Base-by-base conservation (phyloP, 176 grass and related monocot genomes). In the Triticum aestivum region DNA sequence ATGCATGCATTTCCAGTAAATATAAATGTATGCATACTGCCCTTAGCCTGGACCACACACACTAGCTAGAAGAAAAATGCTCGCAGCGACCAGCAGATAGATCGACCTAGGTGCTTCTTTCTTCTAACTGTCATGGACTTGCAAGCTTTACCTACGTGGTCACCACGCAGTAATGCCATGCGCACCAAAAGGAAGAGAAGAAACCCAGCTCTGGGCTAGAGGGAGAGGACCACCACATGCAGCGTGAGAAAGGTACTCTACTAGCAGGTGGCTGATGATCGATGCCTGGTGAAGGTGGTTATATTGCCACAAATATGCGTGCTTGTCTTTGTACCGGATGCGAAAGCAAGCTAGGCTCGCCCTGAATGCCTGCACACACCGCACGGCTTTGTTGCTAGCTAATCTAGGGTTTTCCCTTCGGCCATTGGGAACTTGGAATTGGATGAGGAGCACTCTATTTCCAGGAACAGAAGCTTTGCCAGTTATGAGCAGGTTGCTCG, bases 391-490 rank as follows among this genome's bases (percentile, higher is more conserved):
- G 69, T 65, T 45, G 13, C 24, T 41, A 52, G 49, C 26, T 72
- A 23, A 29, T 23, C 73, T 78, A 83, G 39, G 74, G 73, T 82
- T 85, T 77, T 11, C 2, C 7, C 21, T 18, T 68, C 17, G 44
- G 21, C 13, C 37, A 37, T 82, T 37, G 81, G 38, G 45, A 75
- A 77, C 54, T 59, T 59, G 75, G 41, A 24, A 47, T 23, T 26
- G 71, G 71, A 74, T n/a, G 12, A 44, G 39, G 21, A 44, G 65
- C 52, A 77, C 87, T 83, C 67, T 75, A 91, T 83, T 89, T 89
- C 32, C 29, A 89, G 87, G 12, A 86, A 69, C 45, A 74, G 83
- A 89, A 87, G 81, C 84, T 83, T 92, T 92, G 35, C 89, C 76
- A 68, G 68, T 91, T 84, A 87, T 84, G 89, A 89, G 58, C 87